phyloP scores from a whole-genome alignment of 495 filamentous ascomycete genomes.

The Paragyromitra xinjiangensis region DNA sequence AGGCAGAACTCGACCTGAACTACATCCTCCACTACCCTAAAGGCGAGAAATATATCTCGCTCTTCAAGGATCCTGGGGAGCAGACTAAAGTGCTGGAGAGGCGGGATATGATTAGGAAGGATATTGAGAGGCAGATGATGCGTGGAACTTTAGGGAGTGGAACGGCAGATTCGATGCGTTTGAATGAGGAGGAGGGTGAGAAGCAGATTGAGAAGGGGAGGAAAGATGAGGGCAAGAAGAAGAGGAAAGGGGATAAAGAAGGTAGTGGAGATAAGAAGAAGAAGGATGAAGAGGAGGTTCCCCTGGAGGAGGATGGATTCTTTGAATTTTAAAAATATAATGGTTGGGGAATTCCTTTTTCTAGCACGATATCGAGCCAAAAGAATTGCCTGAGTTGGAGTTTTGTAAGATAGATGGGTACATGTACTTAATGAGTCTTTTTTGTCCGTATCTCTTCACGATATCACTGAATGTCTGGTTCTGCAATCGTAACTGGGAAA shows the following conservation, averaged over 20 bases:
- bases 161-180: constrained; percentile 58
- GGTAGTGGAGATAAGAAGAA: constrained; percentile 37
- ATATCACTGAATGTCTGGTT: background rate
- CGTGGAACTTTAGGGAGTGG: constrained; percentile 67
- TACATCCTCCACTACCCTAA: constrained; percentile 87
- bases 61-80: constrained; percentile 67
- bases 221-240: constrained; percentile 3
- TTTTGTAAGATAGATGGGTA: constrained; percentile 3
- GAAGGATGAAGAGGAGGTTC: constrained; percentile 36
- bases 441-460: background rate
- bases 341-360: background rate
- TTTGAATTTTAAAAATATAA: constrained; percentile 50
- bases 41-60: constrained; percentile 77
- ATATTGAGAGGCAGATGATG: constrained; percentile 68
- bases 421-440: constrained; percentile 1
- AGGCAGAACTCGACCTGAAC: constrained; percentile 80
- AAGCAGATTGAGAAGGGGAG: constrained; percentile 11
- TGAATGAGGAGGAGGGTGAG: constrained; percentile 57
- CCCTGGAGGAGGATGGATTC: constrained; percentile 52
- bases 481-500: background rate
- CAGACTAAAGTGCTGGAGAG: constrained; percentile 49
- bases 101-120: constrained; percentile 66
- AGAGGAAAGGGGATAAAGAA: constrained; percentile 21
- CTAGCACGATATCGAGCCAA: background rate
- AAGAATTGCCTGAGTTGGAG: background rate